phyloP scores from a whole-genome alignment of 1,284 basidiomycete genomes.

The Irpex rosettiformis region DNA sequence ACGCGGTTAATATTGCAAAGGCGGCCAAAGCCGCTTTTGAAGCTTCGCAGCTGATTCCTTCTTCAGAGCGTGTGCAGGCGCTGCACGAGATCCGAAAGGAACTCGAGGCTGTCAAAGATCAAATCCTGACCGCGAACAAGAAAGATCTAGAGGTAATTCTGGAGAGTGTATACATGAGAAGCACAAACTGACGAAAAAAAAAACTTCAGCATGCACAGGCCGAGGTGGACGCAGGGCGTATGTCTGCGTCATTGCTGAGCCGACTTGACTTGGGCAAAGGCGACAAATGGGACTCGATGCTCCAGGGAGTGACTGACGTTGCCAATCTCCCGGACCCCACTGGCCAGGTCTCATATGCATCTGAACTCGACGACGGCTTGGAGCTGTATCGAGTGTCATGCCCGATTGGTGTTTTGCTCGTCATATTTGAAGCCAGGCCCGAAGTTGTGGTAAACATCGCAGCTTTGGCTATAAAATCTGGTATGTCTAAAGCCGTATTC shows the following conservation, averaged over 20 bases:
- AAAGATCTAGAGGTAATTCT: conserved; percentile 68
- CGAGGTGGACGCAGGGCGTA: conserved; percentile 79
- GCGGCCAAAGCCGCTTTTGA: conserved; percentile 83
- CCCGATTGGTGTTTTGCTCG: conserved; percentile 93
- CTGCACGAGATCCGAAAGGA: conserved; percentile 68
- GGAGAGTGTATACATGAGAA: too few relatives aligned
- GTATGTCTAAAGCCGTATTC: conserved; percentile 46
- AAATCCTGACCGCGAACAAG: conserved; percentile 77
- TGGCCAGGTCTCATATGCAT: conserved; percentile 85
- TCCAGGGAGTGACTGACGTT: conserved; percentile 88
- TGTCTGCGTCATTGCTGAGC: conserved; percentile 80
- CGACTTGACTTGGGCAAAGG: conserved; percentile 82
- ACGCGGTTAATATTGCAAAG: conserved; percentile 55
- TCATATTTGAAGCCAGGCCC: conserved; percentile 97
- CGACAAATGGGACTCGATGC: conserved; percentile 94
- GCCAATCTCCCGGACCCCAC: conserved; percentile 84
- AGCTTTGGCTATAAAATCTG: conserved; percentile 93
- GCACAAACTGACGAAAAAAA: neutral
- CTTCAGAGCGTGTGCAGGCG: conserved; percentile 67
- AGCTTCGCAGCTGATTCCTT: conserved; percentile 74
- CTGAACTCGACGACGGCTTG: conserved; percentile 80
- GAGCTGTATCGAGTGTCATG: conserved; percentile 94
- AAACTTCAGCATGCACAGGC: conserved; percentile 61
- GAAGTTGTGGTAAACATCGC: conserved; percentile 99
- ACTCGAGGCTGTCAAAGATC: conserved; percentile 59